A percentile compares a stretch with the other conserved stretches of the same genome.
phyloP scores from a whole-genome alignment of 2,329 filamentous ascomycete genomes.

The Fusarium dimerum region DNA sequence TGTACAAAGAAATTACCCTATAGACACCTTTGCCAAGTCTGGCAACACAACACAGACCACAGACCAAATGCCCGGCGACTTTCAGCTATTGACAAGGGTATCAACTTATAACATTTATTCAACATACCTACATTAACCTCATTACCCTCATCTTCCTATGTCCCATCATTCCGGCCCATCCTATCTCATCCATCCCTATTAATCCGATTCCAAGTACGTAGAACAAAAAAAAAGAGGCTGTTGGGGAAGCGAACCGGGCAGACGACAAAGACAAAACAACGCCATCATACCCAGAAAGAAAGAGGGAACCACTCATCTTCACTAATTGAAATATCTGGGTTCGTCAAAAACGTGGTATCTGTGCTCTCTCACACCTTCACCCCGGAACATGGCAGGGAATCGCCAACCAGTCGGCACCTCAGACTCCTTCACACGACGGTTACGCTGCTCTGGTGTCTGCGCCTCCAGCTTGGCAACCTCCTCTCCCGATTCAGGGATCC shows the following conservation, averaged over 20 bases:
- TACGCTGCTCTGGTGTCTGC: constrained; percentile 54
- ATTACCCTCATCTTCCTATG: too few relatives aligned
- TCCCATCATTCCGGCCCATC: not conserved
- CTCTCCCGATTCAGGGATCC: constrained; percentile 67
- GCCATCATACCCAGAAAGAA: not conserved
- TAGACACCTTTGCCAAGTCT: too few relatives aligned
- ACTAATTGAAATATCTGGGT: constrained; percentile 67
- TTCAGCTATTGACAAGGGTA: too few relatives aligned
- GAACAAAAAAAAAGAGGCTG: not conserved
- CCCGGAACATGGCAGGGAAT: constrained; percentile 84
- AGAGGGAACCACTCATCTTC: not conserved
- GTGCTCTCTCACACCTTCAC: constrained; percentile 85
- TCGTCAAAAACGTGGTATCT: constrained; percentile 94
- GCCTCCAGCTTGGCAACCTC: constrained; percentile 49
- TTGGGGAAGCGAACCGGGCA: constrained; percentile 1
- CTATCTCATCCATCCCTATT: not conserved
- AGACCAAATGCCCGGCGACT: too few relatives aligned
- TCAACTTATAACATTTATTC: too few relatives aligned
- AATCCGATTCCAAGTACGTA: too few relatives aligned
- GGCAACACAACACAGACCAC: too few relatives aligned
- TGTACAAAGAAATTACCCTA: too few relatives aligned
- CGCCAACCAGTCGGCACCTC: constrained; percentile 75
- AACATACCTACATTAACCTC: too few relatives aligned
- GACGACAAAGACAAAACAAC: constrained; percentile 2
- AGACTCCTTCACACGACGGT: constrained; percentile 63